A percentile compares a stretch with the other conserved stretches of the same genome.
phyloP scores from a whole-genome alignment of 192 early-diverging fungal genomes.

The Coemansia javaensis region DNA sequence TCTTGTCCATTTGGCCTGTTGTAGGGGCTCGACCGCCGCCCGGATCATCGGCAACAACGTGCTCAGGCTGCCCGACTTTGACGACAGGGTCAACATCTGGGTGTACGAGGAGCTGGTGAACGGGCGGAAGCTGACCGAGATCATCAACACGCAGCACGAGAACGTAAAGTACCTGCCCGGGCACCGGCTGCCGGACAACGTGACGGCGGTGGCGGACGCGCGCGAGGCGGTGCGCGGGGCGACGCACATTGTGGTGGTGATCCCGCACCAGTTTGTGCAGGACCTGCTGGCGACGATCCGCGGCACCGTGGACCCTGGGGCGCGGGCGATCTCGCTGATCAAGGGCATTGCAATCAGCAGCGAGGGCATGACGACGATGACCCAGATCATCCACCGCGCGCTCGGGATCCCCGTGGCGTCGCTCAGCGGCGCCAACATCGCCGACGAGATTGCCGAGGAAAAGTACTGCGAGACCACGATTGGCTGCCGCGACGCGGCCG shows the following conservation, averaged over 20 bases:
- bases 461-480: conserved; percentile 96
- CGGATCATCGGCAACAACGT: conserved; percentile 90
- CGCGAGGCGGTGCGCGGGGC: conserved; percentile 72
- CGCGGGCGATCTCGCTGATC: conserved; percentile 91
- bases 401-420: conserved; percentile 75
- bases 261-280: conserved; percentile 94
- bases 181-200: conserved; percentile 76
- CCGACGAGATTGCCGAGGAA: conserved; percentile 88
- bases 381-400: conserved; percentile 73
- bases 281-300: conserved; percentile 58
- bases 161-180: conserved; percentile 88
- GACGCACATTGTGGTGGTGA: conserved; percentile 88
- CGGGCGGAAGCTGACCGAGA: conserved; percentile 80
- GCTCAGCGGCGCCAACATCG: conserved; percentile 97
- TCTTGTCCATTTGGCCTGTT: too few species aligned
- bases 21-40: conserved; percentile 89
- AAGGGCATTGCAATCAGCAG: conserved; percentile 84
- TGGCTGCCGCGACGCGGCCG: conserved; percentile 62
- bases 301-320: conserved; percentile 60
- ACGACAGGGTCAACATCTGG: conserved; percentile 85
- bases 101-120: conserved; percentile 90
- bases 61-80: conserved; percentile 60
- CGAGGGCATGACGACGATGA: conserved; percentile 71
- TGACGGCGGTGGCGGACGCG: conserved; percentile 81
- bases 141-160: conserved; percentile 92